phyloP scores from a whole-genome alignment of 352 stramenopile species.

The Globisporangium iwayamae region DNA sequence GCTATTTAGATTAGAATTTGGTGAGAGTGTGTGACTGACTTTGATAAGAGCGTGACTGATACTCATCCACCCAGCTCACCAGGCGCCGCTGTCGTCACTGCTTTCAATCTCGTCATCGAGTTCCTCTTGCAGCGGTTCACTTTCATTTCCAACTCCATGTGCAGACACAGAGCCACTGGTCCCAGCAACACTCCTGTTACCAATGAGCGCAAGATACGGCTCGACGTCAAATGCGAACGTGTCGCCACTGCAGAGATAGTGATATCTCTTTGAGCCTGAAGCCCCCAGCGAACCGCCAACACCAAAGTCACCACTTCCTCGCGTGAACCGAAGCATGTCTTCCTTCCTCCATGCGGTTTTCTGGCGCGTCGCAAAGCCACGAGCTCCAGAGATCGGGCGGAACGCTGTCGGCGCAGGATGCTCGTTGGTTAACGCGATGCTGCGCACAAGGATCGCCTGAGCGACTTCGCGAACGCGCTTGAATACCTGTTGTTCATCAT shows the following conservation, averaged over 20 bases:
- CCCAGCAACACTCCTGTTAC: slow-evolving; percentile 5
- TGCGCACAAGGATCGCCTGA: slow-evolving; percentile 56
- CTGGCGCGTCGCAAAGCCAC: slow-evolving; percentile 43
- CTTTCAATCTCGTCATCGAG: slow-evolving; percentile 74
- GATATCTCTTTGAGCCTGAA: not conserved
- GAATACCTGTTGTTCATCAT: slow-evolving; percentile 33
- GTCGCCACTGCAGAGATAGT: slow-evolving; percentile 43
- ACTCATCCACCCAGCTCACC: not conserved
- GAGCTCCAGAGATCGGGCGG: slow-evolving; percentile 60
- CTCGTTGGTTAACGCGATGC: slow-evolving; percentile 65
- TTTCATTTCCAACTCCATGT: not conserved
- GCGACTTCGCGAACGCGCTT: slow-evolving; percentile 50
- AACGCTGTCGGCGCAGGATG: slow-evolving; percentile 63
- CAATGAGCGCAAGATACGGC: slow-evolving; percentile 55
- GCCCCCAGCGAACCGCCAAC: slow-evolving; percentile 10
- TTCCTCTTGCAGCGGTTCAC: slow-evolving; percentile 12
- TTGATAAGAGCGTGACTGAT: too few relatives aligned
- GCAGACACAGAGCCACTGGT: not conserved
- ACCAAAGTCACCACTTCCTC: slow-evolving; percentile 17
- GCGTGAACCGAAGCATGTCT: slow-evolving; percentile 26
- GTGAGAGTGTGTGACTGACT: not conserved
- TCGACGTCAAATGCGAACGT: slow-evolving; percentile 67
- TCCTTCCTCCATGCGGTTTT: slow-evolving; percentile 41
- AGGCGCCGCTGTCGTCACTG: slow-evolving; percentile 32
- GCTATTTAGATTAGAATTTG: not conserved